A percentile compares a stretch with the other conserved stretches of the same genome.
Evolutionary conservation across 2,329 filamentous ascomycete species (phyloP).

Genomic region (Colletotrichum lupini): DNA sequence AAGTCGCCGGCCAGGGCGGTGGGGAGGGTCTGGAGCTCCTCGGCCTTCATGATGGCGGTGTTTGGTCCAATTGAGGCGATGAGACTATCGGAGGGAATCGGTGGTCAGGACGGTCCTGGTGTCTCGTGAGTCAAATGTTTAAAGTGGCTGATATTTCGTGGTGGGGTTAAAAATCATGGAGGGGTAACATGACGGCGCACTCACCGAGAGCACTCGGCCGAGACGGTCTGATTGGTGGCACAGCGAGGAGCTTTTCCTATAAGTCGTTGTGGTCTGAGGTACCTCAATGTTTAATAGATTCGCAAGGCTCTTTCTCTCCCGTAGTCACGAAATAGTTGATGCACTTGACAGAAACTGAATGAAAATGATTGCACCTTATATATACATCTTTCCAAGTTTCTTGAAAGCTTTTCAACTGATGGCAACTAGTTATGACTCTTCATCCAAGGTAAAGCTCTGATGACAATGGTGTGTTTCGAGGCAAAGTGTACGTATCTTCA

Average conservation of each 20-base stretch:
- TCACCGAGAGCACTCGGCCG: constrained; percentile 28
- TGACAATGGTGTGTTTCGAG: constrained; percentile 16
- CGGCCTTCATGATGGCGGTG: constrained; percentile 62
- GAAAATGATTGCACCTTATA: fast-evolving
- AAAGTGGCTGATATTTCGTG: constrained; percentile 33
- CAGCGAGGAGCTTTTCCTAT: background rate
- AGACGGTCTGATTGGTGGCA: constrained; percentile 13
- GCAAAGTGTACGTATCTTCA: background rate
- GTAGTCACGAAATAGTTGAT: no score
- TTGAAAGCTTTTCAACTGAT: background rate
- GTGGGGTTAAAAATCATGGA: constrained; percentile 36
- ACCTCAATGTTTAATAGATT: no score
- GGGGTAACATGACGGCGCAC: constrained; percentile 25
- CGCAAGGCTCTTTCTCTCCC: no score
- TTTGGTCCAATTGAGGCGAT: constrained; percentile 29
- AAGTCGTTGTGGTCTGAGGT: background rate
- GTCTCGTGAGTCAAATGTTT: constrained; percentile 37
- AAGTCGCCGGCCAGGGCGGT: constrained; percentile 74
- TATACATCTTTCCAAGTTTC: fast-evolving
- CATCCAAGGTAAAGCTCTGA: background rate
- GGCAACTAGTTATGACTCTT: constrained; percentile 13
- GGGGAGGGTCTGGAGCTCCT: constrained; percentile 64
- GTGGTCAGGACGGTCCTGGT: constrained; percentile 22
- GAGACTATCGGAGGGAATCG: background rate
- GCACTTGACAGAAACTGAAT: fast-evolving